A percentile compares a stretch with the other conserved stretches of the same genome.
Conservation (phyloP, 768 basidiomycete species). For the Hysterangium stoloniferum region DNA sequence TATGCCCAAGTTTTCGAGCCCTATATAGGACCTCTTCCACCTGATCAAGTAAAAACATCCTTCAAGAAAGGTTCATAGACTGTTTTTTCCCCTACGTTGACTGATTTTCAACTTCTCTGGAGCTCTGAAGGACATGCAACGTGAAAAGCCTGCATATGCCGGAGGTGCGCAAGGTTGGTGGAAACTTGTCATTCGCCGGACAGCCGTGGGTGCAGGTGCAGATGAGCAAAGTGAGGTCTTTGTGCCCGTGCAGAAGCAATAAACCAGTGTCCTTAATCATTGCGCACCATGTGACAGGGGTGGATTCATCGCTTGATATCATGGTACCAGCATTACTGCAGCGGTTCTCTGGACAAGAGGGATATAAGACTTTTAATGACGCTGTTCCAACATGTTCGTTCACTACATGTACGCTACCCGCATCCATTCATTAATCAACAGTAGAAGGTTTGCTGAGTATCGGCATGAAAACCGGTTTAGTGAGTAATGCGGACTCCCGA, state of each 20-base stretch:
- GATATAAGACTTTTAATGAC: slow-evolving; percentile 57
- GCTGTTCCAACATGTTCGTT: slow-evolving; percentile 37
- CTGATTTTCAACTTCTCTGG: background rate
- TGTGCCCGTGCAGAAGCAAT: background rate
- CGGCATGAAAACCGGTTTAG: slow-evolving; percentile 44
- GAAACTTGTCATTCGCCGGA: slow-evolving; percentile 66
- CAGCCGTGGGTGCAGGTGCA: slow-evolving; percentile 70
- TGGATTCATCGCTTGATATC: slow-evolving; percentile 42
- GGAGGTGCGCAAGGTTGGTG: slow-evolving; percentile 59
- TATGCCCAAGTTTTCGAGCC: slow-evolving; percentile 61
- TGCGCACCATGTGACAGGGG: slow-evolving; percentile 29
- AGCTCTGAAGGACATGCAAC: slow-evolving; percentile 48
- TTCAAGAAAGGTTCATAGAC: slow-evolving; percentile 33
- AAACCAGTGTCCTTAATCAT: background rate
- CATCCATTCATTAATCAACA: slow-evolving; percentile 32
- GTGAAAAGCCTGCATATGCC: slow-evolving; percentile 49
- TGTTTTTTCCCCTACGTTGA: background rate
- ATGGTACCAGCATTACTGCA: slow-evolving; percentile 57
- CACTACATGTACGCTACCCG: slow-evolving; percentile 1
- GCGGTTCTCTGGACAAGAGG: slow-evolving; percentile 63
- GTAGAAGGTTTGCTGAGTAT: slow-evolving; percentile 31
- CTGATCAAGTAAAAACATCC: slow-evolving; percentile 42
- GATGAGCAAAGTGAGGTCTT: slow-evolving; percentile 39
- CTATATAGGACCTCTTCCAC: slow-evolving; percentile 53
- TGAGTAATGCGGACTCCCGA: slow-evolving; percentile 69